These are phyloP conservation scores for Populus hybrid DNA, from an alignment of 441 rosid species.

Conservation along the genomic window DNA sequence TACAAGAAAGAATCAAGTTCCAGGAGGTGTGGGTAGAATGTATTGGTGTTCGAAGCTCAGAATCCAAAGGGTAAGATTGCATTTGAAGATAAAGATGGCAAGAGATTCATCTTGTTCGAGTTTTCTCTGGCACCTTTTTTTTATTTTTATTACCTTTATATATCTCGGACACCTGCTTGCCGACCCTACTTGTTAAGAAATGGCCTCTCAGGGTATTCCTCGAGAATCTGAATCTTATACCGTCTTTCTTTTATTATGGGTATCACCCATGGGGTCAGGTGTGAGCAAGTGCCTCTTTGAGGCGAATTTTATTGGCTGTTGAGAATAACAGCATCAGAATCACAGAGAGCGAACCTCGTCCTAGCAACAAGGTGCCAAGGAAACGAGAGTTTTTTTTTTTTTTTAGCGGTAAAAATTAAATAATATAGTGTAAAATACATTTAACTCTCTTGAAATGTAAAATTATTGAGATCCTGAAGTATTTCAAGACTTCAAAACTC, in stretches of 20 bases:
- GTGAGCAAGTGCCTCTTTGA: background rate
- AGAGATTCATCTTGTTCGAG: background rate
- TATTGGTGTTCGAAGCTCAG: background rate
- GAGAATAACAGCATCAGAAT: background rate
- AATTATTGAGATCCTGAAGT: too few relatives aligned
- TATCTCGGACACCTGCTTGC: background rate
- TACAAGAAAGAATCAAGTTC: background rate
- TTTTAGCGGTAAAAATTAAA: too few relatives aligned
- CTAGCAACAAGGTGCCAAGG: background rate
- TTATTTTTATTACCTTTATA: background rate
- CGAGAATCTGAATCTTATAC: conserved; percentile 12
- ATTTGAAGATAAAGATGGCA: background rate
- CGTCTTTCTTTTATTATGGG: background rate
- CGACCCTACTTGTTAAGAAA: background rate
- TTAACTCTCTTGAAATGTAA: too few relatives aligned
- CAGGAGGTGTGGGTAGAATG: background rate
- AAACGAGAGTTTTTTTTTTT: too few relatives aligned
- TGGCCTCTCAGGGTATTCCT: background rate
- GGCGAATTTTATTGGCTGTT: background rate
- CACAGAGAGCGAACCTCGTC: background rate
- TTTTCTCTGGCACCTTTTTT: too few relatives aligned
- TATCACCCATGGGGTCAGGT: background rate
- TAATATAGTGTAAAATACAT: too few relatives aligned
- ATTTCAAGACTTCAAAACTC: too few relatives aligned
- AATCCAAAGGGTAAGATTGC: background rate